phyloP scores from a whole-genome alignment of 23 red algal genomes.

The Gracilaria vermiculophylla region DNA sequence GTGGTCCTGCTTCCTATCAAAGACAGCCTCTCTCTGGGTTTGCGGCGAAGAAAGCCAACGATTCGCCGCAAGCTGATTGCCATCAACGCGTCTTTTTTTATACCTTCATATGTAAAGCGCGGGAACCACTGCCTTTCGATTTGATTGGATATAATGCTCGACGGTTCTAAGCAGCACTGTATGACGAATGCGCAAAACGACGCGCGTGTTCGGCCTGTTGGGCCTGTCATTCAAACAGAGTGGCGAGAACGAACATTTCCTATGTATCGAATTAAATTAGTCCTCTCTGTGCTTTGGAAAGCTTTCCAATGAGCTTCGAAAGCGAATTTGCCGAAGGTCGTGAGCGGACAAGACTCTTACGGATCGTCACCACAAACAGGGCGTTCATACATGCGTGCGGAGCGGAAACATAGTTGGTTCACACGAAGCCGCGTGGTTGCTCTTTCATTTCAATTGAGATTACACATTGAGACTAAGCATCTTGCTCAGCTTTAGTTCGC shows the following conservation, averaged over 20 bases:
- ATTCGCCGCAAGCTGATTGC: background rate
- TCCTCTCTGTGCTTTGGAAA: background rate
- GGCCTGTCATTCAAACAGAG: no score
- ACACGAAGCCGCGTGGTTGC: background rate
- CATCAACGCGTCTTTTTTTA: background rate
- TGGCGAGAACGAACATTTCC: background rate
- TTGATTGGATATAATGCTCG: background rate
- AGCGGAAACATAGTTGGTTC: background rate
- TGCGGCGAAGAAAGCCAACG: background rate
- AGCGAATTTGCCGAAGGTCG: background rate
- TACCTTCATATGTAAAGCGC: slow-evolving; percentile 1
- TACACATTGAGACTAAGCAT: no score
- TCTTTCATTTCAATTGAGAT: no score
- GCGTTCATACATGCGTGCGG: background rate
- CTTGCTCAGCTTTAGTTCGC: no score
- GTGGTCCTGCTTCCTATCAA: background rate
- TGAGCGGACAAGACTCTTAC: background rate
- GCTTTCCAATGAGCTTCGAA: background rate
- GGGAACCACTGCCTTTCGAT: background rate
- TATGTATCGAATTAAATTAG: background rate
- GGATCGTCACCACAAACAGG: background rate
- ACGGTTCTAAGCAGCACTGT: background rate
- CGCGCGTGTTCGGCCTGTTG: no score
- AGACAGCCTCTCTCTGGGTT: no score
- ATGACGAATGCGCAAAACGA: no score